Evolutionary conservation across 495 filamentous ascomycete species (phyloP), one percentile per base, ranked within the genome.

Genomic region (Cercophora newfieldiana): DNA sequence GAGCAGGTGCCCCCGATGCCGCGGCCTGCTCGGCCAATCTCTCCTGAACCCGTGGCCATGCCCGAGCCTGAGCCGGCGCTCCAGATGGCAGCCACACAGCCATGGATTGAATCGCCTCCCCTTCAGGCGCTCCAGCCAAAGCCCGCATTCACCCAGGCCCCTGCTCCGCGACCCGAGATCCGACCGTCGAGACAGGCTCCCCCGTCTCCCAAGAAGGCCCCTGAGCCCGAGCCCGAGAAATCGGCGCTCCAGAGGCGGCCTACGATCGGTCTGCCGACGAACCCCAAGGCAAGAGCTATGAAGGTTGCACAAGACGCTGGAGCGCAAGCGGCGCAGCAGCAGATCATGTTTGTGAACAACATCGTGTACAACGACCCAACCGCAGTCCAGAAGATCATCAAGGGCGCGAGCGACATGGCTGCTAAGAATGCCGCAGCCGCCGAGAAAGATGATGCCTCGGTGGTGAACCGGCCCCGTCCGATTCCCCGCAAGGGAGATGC

Each of bases 331-430:
- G 72, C 75, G 30, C 74, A 81, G 37, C 74, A 81, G 30, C 78
- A 80, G 49, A 85, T 85, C 21, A 78, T 86, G 78, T 82, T 83
- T 50, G 70, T 86, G 30, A 85, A 84, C 59, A 78, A 81, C 44
- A 82, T 85, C 54, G 76, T 82, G 19, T 84, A 82, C 59, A 73
- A 83, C 51, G 74, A 84, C 63, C 83, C 82, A 0, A 69, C 66
- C n/a, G 65, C 68, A 7, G 82, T 84, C 12, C 74, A 78, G 26
- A 74, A 72, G 21, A 83, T 85, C 66, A 76, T 85, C 48, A 75
- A 78, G 47, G 77, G 68, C 12, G 79, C 77, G 1, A 71, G 72
- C 14, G 61, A 67, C 7, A 67, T 66, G 26, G 67, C 70, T 25
- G 59, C 68, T 19, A 79, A 77, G 55, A 63, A 71, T 14, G 53